Evolutionary conservation across 2,329 filamentous ascomycete species (phyloP).

Genomic region (Tolypocladium tropicale): DNA sequence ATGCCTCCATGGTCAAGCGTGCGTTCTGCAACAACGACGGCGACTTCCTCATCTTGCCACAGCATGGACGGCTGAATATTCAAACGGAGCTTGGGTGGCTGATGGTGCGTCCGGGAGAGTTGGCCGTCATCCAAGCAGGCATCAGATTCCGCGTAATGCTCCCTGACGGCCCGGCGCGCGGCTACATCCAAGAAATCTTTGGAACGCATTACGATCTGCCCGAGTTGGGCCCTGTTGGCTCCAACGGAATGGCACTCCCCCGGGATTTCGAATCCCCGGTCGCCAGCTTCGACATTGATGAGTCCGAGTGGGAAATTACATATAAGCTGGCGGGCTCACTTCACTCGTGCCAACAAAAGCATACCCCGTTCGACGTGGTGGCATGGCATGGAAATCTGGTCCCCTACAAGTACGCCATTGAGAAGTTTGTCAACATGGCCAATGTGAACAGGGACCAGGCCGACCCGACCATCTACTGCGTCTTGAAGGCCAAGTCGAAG

Average conservation of each 20-base stretch:
- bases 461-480: constrained; percentile 56
- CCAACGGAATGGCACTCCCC: constrained; percentile 54
- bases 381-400: constrained; percentile 65
- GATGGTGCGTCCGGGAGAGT: constrained; percentile 57
- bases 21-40: constrained; percentile 43
- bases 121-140: constrained; percentile 56
- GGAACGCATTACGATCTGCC: constrained; percentile 55
- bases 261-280: constrained; percentile 56
- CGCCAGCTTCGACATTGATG: constrained; percentile 47
- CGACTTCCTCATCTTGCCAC: constrained; percentile 55
- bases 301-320: constrained; percentile 44
- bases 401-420: constrained; percentile 46
- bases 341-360: constrained; percentile 49
- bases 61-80: constrained; percentile 55
- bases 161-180: constrained; percentile 45
- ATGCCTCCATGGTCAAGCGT: constrained; percentile 29
- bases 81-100: constrained; percentile 58
- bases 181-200: constrained; percentile 59
- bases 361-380: constrained; percentile 61
- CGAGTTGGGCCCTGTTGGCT: constrained; percentile 56
- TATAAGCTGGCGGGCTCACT: constrained; percentile 53
- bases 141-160: constrained; percentile 31
- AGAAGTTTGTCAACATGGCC: constrained; percentile 48
- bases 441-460: constrained; percentile 52
- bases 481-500: constrained; percentile 48